phyloP scores from a whole-genome alignment of 805 yeast species.

The Candida tammaniensis region DNA sequence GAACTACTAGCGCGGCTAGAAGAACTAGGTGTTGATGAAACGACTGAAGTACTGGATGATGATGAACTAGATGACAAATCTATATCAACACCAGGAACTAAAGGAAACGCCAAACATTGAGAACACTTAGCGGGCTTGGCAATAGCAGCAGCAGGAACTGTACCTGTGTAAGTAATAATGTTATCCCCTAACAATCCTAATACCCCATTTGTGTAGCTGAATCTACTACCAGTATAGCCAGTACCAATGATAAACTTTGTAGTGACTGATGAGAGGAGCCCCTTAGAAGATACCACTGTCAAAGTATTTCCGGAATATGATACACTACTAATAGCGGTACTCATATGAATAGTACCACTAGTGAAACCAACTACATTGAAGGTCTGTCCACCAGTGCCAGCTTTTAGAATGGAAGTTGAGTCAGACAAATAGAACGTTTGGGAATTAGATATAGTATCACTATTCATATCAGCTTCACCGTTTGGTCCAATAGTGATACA shows the following conservation, averaged over 20 bases:
- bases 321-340: background rate
- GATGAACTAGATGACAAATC: slow-evolving; percentile 3
- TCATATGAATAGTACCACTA: slow-evolving; percentile 14
- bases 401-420: slow-evolving; percentile 11
- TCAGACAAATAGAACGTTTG: slow-evolving; percentile 16
- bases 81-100: slow-evolving; percentile 10
- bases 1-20: slow-evolving; percentile 7
- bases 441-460: too few species aligned
- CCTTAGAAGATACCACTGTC: slow-evolving; percentile 4
- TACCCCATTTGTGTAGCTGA: slow-evolving; percentile 8
- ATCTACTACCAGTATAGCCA: slow-evolving; percentile 9
- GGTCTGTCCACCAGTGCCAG: slow-evolving; percentile 6
- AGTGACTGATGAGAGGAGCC: background rate
- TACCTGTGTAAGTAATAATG: slow-evolving; percentile 6
- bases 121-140: slow-evolving; percentile 15
- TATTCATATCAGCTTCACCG: too few species aligned
- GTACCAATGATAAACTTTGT: slow-evolving; percentile 7
- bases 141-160: slow-evolving; percentile 8
- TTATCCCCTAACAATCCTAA: slow-evolving; percentile 6
- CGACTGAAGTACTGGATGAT: slow-evolving; percentile 2
- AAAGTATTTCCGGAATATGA: slow-evolving; percentile 9
- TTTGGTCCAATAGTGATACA: slow-evolving; percentile 17
- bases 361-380: slow-evolving; percentile 19
- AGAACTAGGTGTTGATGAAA: slow-evolving; percentile 1
- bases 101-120: slow-evolving; percentile 14